Evolutionary conservation across 1,284 basidiomycete genomes (phyloP).

Genomic region (Polyporus tsugae): DNA sequence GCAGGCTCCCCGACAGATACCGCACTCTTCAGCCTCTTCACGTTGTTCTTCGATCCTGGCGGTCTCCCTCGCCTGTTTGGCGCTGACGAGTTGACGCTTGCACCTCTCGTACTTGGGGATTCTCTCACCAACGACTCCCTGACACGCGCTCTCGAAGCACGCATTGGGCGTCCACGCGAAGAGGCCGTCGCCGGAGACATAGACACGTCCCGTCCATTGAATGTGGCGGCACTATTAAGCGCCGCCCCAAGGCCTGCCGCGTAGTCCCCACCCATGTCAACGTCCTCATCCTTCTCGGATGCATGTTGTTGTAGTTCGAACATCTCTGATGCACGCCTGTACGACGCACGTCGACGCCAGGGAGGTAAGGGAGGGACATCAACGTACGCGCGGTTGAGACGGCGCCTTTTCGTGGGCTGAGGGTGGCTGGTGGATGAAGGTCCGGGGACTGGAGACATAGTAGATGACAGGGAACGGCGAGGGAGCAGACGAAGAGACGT

Average conservation of each 20-base stretch:
- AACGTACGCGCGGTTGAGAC: slow-evolving; percentile 17
- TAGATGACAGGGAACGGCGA: not conserved
- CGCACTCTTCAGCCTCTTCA: slow-evolving; percentile 3
- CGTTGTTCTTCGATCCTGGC: slow-evolving; percentile 11
- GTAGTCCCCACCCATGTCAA: slow-evolving; percentile 11
- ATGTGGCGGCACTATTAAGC: slow-evolving; percentile 12
- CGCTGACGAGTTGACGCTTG: not conserved
- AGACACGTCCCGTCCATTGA: slow-evolving; percentile 15
- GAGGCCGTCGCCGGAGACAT: not conserved
- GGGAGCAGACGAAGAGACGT: not conserved
- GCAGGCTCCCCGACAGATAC: not conserved
- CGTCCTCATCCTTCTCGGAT: not conserved
- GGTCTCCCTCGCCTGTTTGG: slow-evolving; percentile 22
- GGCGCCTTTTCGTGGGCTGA: slow-evolving; percentile 16
- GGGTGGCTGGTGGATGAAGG: not conserved
- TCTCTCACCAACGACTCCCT: not conserved
- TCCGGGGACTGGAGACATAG: too few relatives aligned
- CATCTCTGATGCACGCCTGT: slow-evolving; percentile 13
- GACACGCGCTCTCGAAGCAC: not conserved
- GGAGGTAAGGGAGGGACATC: slow-evolving; percentile 20
- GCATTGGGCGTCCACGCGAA: not conserved
- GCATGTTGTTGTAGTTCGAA: slow-evolving; percentile 2
- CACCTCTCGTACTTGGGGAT: not conserved
- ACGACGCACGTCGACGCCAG: slow-evolving; percentile 3
- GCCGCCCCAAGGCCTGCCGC: slow-evolving; percentile 15